These are phyloP conservation scores for Phialophora macrospora DNA, from an alignment of 2,329 filamentous ascomycete genomes.

Conservation along the genomic window DNA sequence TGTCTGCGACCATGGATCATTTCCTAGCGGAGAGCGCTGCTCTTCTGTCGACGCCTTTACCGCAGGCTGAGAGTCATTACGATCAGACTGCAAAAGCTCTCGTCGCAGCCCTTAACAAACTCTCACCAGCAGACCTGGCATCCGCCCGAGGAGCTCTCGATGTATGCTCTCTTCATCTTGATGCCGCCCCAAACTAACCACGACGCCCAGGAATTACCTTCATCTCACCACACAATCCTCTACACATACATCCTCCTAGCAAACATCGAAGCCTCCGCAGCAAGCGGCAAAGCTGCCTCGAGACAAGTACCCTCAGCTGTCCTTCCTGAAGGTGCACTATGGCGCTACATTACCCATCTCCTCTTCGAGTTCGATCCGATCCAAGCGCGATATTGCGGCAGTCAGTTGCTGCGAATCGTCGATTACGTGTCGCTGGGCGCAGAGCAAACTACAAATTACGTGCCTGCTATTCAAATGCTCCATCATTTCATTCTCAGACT, in stretches of 20 bases:
- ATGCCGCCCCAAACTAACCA: constrained; percentile 11
- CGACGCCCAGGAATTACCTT: constrained; percentile 54
- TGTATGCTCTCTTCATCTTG: constrained; percentile 42
- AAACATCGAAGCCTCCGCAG: constrained; percentile 49
- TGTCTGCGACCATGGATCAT: constrained; percentile 29
- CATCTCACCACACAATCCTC: constrained; percentile 62
- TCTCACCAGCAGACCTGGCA: constrained; percentile 24
- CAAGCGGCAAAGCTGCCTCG: constrained; percentile 44
- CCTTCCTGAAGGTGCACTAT: constrained; percentile 55
- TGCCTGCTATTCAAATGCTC: constrained; percentile 48
- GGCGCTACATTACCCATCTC: constrained; percentile 57
- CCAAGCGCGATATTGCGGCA: constrained; percentile 52
- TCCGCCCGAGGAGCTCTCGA: constrained; percentile 40
- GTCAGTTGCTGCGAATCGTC: constrained; percentile 47
- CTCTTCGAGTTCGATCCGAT: constrained; percentile 58
- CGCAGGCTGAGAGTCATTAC: constrained; percentile 44
- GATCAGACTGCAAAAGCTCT: constrained; percentile 45
- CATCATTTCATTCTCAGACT: constrained; percentile 52
- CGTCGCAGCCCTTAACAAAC: constrained; percentile 39
- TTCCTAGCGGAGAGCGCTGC: constrained; percentile 29
- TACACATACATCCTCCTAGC: constrained; percentile 62
- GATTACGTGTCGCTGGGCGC: constrained; percentile 45
- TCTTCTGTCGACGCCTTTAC: constrained; percentile 27
- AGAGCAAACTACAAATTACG: constrained; percentile 45
- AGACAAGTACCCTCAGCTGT: constrained; percentile 46